Percentiles rank a stretch among this genome's conserved stretches.
phyloP scores from a whole-genome alignment of 1,139 yeast species.

The Citeromyces siamensis region DNA sequence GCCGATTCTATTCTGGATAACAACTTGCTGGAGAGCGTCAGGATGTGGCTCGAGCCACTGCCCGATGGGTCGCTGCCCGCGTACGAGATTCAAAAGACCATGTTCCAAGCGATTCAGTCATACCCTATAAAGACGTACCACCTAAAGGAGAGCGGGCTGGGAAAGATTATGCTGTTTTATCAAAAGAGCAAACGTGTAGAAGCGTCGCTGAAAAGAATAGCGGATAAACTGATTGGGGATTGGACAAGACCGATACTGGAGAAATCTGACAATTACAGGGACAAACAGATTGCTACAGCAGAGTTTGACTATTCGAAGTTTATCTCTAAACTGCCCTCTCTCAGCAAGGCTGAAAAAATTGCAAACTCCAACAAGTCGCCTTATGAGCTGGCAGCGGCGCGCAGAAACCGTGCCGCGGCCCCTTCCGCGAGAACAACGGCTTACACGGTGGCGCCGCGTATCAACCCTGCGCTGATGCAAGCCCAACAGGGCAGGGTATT shows the following conservation, averaged over 20 bases:
- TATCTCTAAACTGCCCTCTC: constrained; percentile 25
- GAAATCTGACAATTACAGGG: constrained; percentile 88
- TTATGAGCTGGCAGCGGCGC: constrained; percentile 86
- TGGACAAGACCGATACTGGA: constrained; percentile 99
- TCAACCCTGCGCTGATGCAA: constrained; percentile 28
- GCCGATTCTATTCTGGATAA: constrained; percentile 93
- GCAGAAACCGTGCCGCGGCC: constrained; percentile 89
- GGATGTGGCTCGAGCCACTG: constrained; percentile 96
- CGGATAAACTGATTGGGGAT: constrained; percentile 84
- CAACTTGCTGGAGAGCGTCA: constrained; percentile 82
- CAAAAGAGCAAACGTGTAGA: constrained; percentile 89
- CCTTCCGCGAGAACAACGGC: constrained; percentile 85
- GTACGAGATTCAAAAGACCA: constrained; percentile 84
- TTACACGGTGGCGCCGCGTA: constrained; percentile 83
- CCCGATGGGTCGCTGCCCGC: constrained; percentile 98
- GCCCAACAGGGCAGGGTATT: constrained; percentile 18
- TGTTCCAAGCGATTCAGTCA: constrained; percentile 60
- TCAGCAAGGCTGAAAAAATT: constrained; percentile 12
- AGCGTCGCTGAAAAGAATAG: constrained; percentile 71
- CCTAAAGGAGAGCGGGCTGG: constrained; percentile 86
- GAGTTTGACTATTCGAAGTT: constrained; percentile 54
- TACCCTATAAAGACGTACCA: constrained; percentile 95
- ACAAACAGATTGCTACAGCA: constrained; percentile 61
- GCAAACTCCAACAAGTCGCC: constrained; percentile 37
- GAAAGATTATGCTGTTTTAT: constrained; percentile 88